These are phyloP conservation scores for Wickerhamomyces ciferrii DNA, from an alignment of 805 yeast species.

Conservation along the genomic window DNA sequence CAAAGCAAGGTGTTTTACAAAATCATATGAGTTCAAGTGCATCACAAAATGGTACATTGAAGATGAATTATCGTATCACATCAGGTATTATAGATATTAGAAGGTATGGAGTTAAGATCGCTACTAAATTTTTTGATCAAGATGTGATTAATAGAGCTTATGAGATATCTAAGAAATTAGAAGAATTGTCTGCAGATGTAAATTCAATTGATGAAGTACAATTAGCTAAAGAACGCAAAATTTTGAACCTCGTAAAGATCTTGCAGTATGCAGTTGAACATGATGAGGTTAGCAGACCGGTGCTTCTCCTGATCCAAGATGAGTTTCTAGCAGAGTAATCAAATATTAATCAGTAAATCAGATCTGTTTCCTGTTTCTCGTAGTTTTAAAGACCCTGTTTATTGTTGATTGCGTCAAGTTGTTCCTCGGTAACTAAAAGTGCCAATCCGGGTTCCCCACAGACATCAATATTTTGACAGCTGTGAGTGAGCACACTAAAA, in stretches of 20 bases:
- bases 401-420: neutral
- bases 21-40: slow-evolving; percentile 29
- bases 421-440: neutral
- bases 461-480: neutral
- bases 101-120: slow-evolving; percentile 28
- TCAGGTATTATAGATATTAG: slow-evolving; percentile 18
- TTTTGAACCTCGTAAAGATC: slow-evolving; percentile 22
- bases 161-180: slow-evolving; percentile 16
- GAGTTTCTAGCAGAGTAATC: slow-evolving; percentile 15
- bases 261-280: slow-evolving; percentile 13
- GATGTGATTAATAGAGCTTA: slow-evolving; percentile 23
- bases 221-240: slow-evolving; percentile 18
- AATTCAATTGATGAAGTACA: slow-evolving; percentile 1
- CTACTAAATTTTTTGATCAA: slow-evolving; percentile 19
- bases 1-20: slow-evolving; percentile 29
- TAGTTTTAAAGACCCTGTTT: neutral
- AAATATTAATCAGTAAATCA: neutral
- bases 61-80: slow-evolving; percentile 26
- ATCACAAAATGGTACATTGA: slow-evolving; percentile 10
- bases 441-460: neutral
- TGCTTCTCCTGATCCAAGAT: slow-evolving; percentile 20
- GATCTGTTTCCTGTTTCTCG: too few species aligned
- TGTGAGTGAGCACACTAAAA: neutral
- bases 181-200: slow-evolving; percentile 6
- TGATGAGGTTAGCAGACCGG: slow-evolving; percentile 8